These are phyloP conservation scores for Lactifluus volemus DNA, from an alignment of 768 basidiomycete species.

Conservation along the genomic window DNA sequence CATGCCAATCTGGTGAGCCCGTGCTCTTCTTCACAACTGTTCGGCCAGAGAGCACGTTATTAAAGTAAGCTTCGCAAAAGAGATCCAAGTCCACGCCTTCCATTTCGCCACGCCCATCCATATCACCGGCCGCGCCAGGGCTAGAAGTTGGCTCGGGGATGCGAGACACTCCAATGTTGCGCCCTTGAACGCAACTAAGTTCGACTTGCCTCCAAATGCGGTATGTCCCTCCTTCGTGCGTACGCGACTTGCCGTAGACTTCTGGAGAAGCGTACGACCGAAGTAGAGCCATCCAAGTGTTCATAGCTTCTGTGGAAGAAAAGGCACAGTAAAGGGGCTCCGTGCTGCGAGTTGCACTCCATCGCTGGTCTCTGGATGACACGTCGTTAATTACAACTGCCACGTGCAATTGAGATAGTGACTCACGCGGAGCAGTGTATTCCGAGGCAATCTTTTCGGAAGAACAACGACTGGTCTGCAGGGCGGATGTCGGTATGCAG, in stretches of 20 bases:
- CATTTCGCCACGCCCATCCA: constrained; percentile 18
- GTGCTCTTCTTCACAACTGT: constrained; percentile 65
- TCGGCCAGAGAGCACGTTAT: constrained; percentile 57
- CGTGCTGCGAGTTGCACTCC: constrained; percentile 40
- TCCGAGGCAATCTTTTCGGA: constrained; percentile 64
- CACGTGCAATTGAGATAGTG: not conserved
- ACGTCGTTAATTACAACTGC: constrained; percentile 8
- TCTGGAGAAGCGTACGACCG: constrained; percentile 77
- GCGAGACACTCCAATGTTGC: constrained; percentile 54
- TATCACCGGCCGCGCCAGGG: not conserved
- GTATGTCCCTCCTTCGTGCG: constrained; percentile 58
- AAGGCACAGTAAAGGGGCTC: constrained; percentile 76
- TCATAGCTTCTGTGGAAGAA: constrained; percentile 48
- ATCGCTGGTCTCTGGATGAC: constrained; percentile 45
- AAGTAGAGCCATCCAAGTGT: constrained; percentile 73
- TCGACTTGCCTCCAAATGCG: constrained; percentile 84
- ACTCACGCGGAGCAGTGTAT: constrained; percentile 55
- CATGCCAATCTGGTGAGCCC: constrained; percentile 74
- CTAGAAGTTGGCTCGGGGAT: constrained; percentile 28
- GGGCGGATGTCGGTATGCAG: constrained; percentile 76
- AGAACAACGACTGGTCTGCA: constrained; percentile 68
- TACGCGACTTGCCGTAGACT: constrained; percentile 55
- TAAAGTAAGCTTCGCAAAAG: constrained; percentile 72
- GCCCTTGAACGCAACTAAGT: constrained; percentile 62
- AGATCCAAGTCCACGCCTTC: constrained; percentile 60